Percentiles rank a stretch among this genome's conserved stretches.
phyloP scores from a whole-genome alignment of 2,329 filamentous ascomycete genomes.

The Penicillium griseofulvum region DNA sequence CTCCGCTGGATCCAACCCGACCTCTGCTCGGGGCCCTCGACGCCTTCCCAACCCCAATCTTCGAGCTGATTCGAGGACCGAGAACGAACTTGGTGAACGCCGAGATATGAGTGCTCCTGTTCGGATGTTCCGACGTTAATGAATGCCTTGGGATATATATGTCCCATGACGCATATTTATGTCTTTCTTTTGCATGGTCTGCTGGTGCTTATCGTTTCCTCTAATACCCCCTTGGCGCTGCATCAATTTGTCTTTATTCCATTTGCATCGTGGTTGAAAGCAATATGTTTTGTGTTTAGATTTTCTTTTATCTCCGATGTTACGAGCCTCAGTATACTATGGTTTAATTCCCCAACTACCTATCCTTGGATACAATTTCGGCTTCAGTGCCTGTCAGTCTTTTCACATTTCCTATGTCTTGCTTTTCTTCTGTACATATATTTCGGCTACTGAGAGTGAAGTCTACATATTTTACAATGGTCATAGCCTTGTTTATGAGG shows the following conservation, averaged over 20 bases:
- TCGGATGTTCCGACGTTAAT: conserved; percentile 31
- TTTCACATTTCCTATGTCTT: conserved; percentile 16
- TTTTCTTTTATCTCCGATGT: conserved; percentile 7
- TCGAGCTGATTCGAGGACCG: conserved; percentile 29
- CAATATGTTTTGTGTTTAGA: conserved; percentile 4
- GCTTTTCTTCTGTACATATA: conserved; percentile 14
- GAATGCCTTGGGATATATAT: not conserved
- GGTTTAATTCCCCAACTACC: not conserved
- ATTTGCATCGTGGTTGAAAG: conserved; percentile 14
- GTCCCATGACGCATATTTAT: conserved; percentile 5
- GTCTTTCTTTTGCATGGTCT: conserved; percentile 14
- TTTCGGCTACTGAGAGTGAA: not conserved
- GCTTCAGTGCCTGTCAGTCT: not conserved
- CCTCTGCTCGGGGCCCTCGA: conserved; percentile 27
- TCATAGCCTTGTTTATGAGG: too few species aligned
- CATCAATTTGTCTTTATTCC: conserved; percentile 13
- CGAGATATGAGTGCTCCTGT: conserved; percentile 41
- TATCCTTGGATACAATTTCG: conserved; percentile 6
- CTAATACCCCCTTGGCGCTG: conserved; percentile 31
- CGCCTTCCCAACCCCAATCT: conserved; percentile 38
- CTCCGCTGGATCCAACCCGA: conserved; percentile 25
- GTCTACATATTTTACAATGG: not conserved
- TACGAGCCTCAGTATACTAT: conserved; percentile 7
- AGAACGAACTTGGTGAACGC: conserved; percentile 30
- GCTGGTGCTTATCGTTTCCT: conserved; percentile 19